phyloP scores from a whole-genome alignment of 208 protist genomes.

The Trypanosoma avium region DNA sequence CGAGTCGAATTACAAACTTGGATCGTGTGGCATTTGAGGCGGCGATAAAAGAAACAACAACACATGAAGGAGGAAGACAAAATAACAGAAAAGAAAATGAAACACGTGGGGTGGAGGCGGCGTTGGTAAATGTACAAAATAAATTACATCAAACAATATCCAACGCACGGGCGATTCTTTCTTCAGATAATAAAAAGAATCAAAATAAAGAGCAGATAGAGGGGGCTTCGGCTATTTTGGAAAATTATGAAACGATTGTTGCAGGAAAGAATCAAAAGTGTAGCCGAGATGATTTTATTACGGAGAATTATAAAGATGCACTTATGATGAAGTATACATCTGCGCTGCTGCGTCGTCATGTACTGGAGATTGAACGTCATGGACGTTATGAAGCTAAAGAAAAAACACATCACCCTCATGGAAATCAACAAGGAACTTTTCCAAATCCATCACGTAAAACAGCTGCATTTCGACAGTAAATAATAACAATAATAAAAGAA shows the following conservation, averaged over 20 bases:
- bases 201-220: conserved; percentile 25
- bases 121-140: conserved; percentile 36
- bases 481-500: neutral
- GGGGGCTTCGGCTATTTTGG: conserved; percentile 30
- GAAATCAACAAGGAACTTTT: neutral
- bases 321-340: conserved; percentile 84
- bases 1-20: conserved; percentile 62
- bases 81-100: conserved; percentile 15
- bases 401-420: conserved; percentile 8
- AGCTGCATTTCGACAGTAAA: neutral
- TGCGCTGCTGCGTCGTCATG: conserved; percentile 49
- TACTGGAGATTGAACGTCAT: conserved; percentile 54
- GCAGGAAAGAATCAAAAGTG: conserved; percentile 50
- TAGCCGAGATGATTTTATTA: conserved; percentile 70
- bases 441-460: neutral
- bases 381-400: conserved; percentile 19
- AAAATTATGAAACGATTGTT: conserved; percentile 40
- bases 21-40: conserved; percentile 60
- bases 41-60: conserved; percentile 19
- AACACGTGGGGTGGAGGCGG: conserved; percentile 22
- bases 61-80: neutral
- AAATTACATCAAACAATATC: conserved; percentile 31
- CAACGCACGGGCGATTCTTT: conserved; percentile 15
- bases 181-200: conserved; percentile 26
- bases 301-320: conserved; percentile 75